Base-by-base conservation (phyloP, 768 basidiomycete genomes). In the Trametes coccinea region DNA sequence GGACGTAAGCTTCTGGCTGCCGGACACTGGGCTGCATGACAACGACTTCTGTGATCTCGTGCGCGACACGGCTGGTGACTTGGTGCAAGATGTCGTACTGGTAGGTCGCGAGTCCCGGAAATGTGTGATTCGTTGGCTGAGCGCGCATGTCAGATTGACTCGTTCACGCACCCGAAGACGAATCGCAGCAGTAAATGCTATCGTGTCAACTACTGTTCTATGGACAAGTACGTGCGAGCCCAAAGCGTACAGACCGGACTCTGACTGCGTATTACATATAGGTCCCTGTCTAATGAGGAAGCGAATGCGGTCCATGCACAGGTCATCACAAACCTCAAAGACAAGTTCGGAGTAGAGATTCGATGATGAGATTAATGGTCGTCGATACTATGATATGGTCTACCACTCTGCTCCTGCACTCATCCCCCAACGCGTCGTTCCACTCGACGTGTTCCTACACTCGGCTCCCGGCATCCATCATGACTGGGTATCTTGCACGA, bases 31-130 rank as follows among this genome's bases (percentile, higher is more conserved):
- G 49, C 78, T 95, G 67, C 95, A 97, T 72, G 96, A 98, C 66
- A 98, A 98, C 70, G 97, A 99, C 73, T 92, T 98, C 70, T 98
- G 93, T 71, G 97, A 99, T 70, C 80, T 95, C 44, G 92, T 99
- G 13, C 81, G 97, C 54, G 95, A 97, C 66, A 84, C 90, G 5
- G 94, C 92, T 4, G 96, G 96, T 4, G 95, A 98, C 71, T 67
- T 96, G 62, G 93, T 90, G 0, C 96, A 98, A 73, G 89, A 91
- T 64, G 95, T 98, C 10, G 84, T 89, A 72, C 80, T 88, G 78
- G 97, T 92, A 67, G 69, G 84, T 31, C 4, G 39, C 27, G 2
- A 8, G n/a, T 34, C 34, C 41, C 11, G 29, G 30, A 31, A 4
- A 29, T 16, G 17, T 33, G 29, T 13, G 4, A 2, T 44, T 48